A percentile compares a stretch with the other conserved stretches of the same genome.
These are phyloP conservation scores for Herpetomonas samuelpessoai DNA, from an alignment of 208 protist genomes.

Conservation along the genomic window DNA sequence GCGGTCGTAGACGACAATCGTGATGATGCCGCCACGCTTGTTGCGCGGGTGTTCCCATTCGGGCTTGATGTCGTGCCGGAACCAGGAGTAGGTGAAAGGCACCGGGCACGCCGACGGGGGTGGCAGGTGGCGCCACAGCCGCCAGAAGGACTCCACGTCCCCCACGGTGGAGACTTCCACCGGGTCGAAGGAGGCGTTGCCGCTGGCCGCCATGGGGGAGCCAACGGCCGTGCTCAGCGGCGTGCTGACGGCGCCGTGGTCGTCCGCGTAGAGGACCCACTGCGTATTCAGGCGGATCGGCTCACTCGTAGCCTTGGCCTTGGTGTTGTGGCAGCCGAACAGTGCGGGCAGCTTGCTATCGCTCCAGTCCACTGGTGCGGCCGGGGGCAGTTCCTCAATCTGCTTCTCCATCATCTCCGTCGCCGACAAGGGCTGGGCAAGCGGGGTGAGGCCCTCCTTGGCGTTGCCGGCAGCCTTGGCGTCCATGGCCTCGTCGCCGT, in stretches of 20 bases:
- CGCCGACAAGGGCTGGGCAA: no score
- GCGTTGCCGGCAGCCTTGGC: not conserved
- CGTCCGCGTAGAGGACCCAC: slow-evolving; percentile 83
- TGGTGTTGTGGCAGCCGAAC: slow-evolving; percentile 64
- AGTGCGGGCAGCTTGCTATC: slow-evolving; percentile 50
- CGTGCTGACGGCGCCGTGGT: slow-evolving; percentile 41
- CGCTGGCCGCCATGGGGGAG: not conserved
- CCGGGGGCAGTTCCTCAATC: slow-evolving; percentile 34
- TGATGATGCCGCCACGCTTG: slow-evolving; percentile 81
- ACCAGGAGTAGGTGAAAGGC: slow-evolving; percentile 85
- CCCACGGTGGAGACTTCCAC: slow-evolving; percentile 66
- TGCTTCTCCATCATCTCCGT: no score
- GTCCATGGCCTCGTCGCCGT: slow-evolving; percentile 1
- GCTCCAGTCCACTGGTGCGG: slow-evolving; percentile 31
- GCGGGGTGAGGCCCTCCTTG: no score
- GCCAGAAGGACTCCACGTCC: slow-evolving; percentile 81
- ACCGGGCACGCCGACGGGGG: slow-evolving; percentile 53
- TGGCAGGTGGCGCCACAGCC: slow-evolving; percentile 70
- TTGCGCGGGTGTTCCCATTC: slow-evolving; percentile 88
- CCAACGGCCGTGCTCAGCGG: no score
- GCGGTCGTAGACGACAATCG: slow-evolving; percentile 75
- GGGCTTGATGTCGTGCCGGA: slow-evolving; percentile 77
- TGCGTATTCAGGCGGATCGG: slow-evolving; percentile 57
- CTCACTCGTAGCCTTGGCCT: slow-evolving; percentile 38
- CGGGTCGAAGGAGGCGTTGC: slow-evolving; percentile 46